phyloP scores from a whole-genome alignment of 257 asterid genomes.

The Verbena officinalis region DNA sequence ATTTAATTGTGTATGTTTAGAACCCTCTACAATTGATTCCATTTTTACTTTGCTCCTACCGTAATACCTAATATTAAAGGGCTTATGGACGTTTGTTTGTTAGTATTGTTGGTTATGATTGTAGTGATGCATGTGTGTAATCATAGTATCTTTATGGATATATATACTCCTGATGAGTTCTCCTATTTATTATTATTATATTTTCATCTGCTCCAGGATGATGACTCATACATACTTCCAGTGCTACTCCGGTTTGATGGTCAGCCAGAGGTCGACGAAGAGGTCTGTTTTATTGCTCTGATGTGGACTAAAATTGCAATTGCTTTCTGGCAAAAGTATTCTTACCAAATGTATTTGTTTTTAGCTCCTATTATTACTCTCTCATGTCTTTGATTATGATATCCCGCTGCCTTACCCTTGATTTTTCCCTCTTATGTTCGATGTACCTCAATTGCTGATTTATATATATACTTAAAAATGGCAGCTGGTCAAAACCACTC shows the following conservation, averaged over 20 bases:
- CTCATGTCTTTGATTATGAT: too few species aligned
- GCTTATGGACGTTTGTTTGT: slow-evolving; percentile 6
- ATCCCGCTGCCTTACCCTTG: too few species aligned
- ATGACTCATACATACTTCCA: slow-evolving; percentile 87
- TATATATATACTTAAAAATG: too few species aligned
- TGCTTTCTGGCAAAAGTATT: not conserved
- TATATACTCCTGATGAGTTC: not conserved
- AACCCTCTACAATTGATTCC: slow-evolving; percentile 12
- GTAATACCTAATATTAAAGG: not conserved
- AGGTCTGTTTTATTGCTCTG: slow-evolving; percentile 53
- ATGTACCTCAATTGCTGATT: too few species aligned
- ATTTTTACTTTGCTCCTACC: not conserved
- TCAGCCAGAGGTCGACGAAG: slow-evolving; percentile 92
- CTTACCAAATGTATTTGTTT: not conserved
- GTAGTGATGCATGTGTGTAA: slow-evolving; percentile 3
- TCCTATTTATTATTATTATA: slow-evolving; percentile 21
- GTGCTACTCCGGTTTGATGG: slow-evolving; percentile 93
- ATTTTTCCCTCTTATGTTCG: too few species aligned
- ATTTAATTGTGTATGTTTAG: not conserved
- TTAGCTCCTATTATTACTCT: slow-evolving; percentile 17
- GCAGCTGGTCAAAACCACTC: not conserved
- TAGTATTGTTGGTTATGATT: slow-evolving; percentile 13
- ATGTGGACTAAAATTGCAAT: not conserved
- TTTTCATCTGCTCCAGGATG: slow-evolving; percentile 59
- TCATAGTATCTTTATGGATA: not conserved